Percentiles rank a stretch among this genome's conserved stretches.
These are phyloP conservation scores for Termitomyces sp. DNA, from an alignment of 768 basidiomycete genomes.

Conservation along the genomic window DNA sequence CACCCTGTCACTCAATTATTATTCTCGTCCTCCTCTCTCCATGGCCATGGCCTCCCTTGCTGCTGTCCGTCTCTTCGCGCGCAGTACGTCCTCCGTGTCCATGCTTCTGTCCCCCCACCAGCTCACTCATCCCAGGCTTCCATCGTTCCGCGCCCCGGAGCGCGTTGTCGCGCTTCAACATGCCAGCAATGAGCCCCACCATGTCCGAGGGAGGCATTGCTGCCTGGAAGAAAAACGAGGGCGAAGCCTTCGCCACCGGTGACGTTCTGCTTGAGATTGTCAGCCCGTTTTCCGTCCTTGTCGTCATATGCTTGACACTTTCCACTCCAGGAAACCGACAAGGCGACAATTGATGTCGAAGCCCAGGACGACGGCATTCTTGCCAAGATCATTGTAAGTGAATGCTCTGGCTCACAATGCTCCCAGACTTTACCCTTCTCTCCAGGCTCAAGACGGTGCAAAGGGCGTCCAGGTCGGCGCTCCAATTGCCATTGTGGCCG, in stretches of 20 bases:
- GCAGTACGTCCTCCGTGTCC: constrained; percentile 40
- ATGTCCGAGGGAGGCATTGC: constrained; percentile 99
- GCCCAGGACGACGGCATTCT: constrained; percentile 96
- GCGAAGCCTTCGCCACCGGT: constrained; percentile 81
- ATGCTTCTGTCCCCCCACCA: background rate
- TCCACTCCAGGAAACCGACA: constrained; percentile 87
- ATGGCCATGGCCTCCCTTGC: constrained; percentile 70
- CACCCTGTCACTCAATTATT: constrained; percentile 17
- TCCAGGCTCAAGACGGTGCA: constrained; percentile 72
- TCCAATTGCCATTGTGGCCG: constrained; percentile 86
- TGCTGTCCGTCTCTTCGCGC: constrained; percentile 53
- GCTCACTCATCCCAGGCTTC: constrained; percentile 39
- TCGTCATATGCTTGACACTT: constrained; percentile 12
- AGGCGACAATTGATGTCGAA: constrained; percentile 99
- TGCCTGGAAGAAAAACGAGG: constrained; percentile 95
- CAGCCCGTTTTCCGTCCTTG: constrained; percentile 17
- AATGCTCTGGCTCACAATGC: background rate
- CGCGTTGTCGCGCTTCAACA: constrained; percentile 83
- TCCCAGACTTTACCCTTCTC: background rate
- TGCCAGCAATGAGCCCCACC: constrained; percentile 99
- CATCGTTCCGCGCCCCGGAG: constrained; percentile 74
- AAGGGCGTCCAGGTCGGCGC: constrained; percentile 87
- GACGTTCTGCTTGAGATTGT: constrained; percentile 97
- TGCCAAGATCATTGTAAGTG: constrained; percentile 90
- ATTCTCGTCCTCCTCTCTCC: constrained; percentile 19